Base-by-base conservation (phyloP, 208 protist species). In the Leptomonas pyrrhocoris region DNA sequence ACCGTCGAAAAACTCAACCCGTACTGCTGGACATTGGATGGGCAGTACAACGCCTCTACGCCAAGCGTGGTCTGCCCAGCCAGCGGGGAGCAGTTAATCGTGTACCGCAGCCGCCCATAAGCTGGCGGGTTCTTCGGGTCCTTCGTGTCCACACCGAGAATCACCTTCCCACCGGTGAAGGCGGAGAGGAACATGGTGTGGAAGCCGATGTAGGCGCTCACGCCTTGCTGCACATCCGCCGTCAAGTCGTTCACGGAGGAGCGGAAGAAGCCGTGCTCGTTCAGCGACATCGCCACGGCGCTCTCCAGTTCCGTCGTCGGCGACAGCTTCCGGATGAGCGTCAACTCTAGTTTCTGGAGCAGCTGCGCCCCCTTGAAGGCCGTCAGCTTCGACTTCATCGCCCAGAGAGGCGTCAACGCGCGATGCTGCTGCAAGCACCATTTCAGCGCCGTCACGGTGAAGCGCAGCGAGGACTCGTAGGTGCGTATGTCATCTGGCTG, bases 1-100 rank as follows among this genome's bases (percentile, higher is more conserved):
- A 79, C 64, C 3, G 81, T 83, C 16, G 71, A 77, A 70, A 93
- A 91, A 43, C 74, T 71, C 21, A 96, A 53, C 31, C 90, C 90
- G 62, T 88, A 80, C 48, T 77, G 79, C 73, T 92, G 77, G 43
- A 83, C 65, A 30, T 65, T 67, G n/a, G 68, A 82, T 38, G 79
- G 66, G 51, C 66, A 66, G 74, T 87, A 93, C 84, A 81, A 92
- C 61, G 80, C 76, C 75, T 92, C 83, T 62, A 88, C 84, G 12
- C 84, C 76, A 18, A 91, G 57, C 16, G 76, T 77, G 5, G 80
- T 84, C 64, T 84, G 70, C 1, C 86, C 84, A 0, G 63, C 80
- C 51, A 92, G 68, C 38, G 76, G 80, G 0, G 66, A 75, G 68
- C 74, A 73, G 42, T 58, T 86, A 12, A 86, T 64, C 18, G 56